Percentiles rank a stretch among this genome's conserved stretches.
Conservation (phyloP, 2,329 filamentous ascomycete genomes). For the Anthostomella pinea region DNA sequence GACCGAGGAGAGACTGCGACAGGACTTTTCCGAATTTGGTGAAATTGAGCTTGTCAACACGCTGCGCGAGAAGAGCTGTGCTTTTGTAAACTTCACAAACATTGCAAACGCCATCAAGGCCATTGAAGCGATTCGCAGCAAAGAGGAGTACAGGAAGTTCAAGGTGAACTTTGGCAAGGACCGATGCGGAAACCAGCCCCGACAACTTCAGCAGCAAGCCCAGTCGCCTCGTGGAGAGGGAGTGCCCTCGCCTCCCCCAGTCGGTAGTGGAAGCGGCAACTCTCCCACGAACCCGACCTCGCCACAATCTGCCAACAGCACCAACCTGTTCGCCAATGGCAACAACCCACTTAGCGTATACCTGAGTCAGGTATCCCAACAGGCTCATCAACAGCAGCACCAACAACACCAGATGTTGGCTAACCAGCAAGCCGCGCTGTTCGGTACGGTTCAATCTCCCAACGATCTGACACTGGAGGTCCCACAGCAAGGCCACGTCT, state of each 20-base stretch:
- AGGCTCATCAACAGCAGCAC: constrained; percentile 70
- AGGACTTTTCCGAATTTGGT: constrained; percentile 96
- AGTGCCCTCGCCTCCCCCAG: constrained; percentile 54
- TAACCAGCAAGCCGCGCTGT: constrained; percentile 77
- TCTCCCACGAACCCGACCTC: constrained; percentile 53
- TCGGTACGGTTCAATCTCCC: constrained; percentile 65
- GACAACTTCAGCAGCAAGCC: constrained; percentile 70
- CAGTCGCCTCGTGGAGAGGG: constrained; percentile 66
- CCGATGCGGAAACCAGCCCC: constrained; percentile 91
- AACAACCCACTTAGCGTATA: constrained; percentile 95
- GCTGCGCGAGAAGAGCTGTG: constrained; percentile 96
- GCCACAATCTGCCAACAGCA: constrained; percentile 50
- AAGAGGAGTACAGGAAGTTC: constrained; percentile 96
- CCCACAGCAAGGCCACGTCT: constrained; percentile 58
- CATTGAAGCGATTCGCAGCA: constrained; percentile 90
- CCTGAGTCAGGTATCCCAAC: constrained; percentile 75
- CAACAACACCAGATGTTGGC: constrained; percentile 70
- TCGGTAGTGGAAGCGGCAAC: constrained; percentile 58
- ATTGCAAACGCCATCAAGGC: constrained; percentile 99
- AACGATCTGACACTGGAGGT: constrained; percentile 57
- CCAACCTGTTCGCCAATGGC: constrained; percentile 74
- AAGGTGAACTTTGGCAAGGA: constrained; percentile 99
- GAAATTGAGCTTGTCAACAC: constrained; percentile 98
- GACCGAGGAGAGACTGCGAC: constrained; percentile 91
- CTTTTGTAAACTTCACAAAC: constrained; percentile 99